These are phyloP conservation scores for Phytophthora cryptogea DNA, from an alignment of 352 stramenopile species.

Conservation along the genomic window DNA sequence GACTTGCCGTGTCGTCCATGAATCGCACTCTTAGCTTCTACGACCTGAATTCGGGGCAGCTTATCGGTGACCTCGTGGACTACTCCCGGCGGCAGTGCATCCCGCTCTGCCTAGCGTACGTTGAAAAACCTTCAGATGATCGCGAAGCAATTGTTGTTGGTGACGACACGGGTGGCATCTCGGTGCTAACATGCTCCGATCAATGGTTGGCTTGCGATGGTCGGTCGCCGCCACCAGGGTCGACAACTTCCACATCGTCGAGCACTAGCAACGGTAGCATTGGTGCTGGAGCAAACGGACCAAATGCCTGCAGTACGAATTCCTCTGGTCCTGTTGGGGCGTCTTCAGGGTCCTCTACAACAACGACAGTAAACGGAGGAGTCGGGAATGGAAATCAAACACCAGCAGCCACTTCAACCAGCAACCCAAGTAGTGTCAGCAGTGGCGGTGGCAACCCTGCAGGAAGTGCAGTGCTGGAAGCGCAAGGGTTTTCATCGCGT, in stretches of 20 bases:
- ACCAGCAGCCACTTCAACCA: conserved; percentile 17
- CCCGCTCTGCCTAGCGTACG: conserved; percentile 80
- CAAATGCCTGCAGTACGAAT: conserved; percentile 3
- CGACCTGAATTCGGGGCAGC: conserved; percentile 66
- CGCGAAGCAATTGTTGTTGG: conserved; percentile 77
- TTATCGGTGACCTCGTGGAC: conserved; percentile 77
- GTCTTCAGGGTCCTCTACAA: conserved; percentile 9
- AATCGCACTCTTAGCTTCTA: conserved; percentile 79
- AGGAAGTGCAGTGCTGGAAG: conserved; percentile 57
- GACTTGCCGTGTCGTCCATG: conserved; percentile 79
- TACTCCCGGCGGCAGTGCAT: conserved; percentile 82
- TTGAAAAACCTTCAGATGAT: conserved; percentile 74
- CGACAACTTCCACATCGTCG: conserved; percentile 17
- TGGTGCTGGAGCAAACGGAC: conserved; percentile 4
- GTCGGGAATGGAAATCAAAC: conserved; percentile 19
- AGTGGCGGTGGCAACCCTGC: conserved; percentile 36
- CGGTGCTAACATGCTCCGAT: conserved; percentile 71
- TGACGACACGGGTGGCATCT: conserved; percentile 77
- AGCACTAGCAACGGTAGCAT: conserved; percentile 18
- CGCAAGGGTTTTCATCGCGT: conserved; percentile 65
- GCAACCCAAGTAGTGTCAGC: conserved; percentile 20
- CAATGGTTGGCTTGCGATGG: conserved; percentile 75
- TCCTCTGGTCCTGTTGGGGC: conserved; percentile 7
- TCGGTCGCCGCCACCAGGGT: conserved; percentile 40
- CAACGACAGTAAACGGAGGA: conserved; percentile 3